A percentile compares a stretch with the other conserved stretches of the same genome.
phyloP scores from a whole-genome alignment of 495 filamentous ascomycete genomes.

The Lepidopterella palustris region DNA sequence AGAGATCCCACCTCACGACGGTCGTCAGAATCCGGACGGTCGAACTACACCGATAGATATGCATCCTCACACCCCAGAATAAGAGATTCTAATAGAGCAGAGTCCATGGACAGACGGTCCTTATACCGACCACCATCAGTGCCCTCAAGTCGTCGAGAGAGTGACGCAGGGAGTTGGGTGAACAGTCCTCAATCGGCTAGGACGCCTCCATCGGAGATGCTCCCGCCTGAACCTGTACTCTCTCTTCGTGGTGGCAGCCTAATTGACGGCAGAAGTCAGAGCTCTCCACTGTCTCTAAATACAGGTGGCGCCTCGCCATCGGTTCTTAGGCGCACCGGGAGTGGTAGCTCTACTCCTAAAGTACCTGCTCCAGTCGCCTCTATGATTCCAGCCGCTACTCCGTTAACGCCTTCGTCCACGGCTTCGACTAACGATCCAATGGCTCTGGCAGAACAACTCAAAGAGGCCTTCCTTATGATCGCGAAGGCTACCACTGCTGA shows the following conservation, averaged over 20 bases:
- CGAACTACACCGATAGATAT: no score
- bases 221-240: not conserved
- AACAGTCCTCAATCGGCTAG: not conserved
- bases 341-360: constrained; percentile 2
- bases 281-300: not conserved
- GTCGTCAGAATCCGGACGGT: no score
- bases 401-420: not conserved
- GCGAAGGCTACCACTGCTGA: not conserved
- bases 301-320: not conserved
- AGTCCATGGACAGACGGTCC: not conserved
- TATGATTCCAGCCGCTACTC: not conserved
- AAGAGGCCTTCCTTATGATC: not conserved
- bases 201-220: not conserved
- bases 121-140: not conserved
- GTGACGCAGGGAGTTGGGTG: not conserved
- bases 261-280: not conserved
- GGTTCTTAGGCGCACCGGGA: not conserved
- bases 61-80: no score
- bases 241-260: not conserved
- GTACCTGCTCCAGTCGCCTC: not conserved
- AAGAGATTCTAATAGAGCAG: not conserved
- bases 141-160: no score
- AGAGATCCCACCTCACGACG: no score
- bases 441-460: not conserved
- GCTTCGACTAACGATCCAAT: not conserved